Base-by-base conservation (phyloP, 169 alveolate species). In the Cryptosporidium xiaoi region DNA sequence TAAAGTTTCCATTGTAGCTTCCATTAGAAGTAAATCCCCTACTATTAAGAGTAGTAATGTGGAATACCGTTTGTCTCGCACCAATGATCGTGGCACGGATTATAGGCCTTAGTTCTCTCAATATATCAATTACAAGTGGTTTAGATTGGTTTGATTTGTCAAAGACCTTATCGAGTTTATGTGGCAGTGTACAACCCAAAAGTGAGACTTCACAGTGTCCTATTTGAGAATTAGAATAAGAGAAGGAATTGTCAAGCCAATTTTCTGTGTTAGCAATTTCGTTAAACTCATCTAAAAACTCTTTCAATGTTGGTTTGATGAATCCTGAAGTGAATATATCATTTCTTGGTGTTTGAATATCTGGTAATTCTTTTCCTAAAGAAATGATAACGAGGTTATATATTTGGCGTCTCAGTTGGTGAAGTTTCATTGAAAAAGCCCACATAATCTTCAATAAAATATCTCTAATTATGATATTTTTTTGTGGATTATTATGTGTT, bases 61-160 rank as follows among this genome's bases (percentile, higher is more conserved):
- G 87, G 24, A 77, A 77, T 8, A 77, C 55, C 4, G 87, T 77
- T 24, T 77, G 87, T 12, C 87, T 51, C n/a, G 71, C 87, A 18
- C 87, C 87, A 36, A 77, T 77, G 20, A 77, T 77, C 0, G 71
- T 62, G 4, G 87, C 87, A 18, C 87, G 69, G 29, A 77, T 27
- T 58, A 77, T 77, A 44, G 87, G 87, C 18, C 87, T 77, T 31
- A 77, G 48, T 46, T 77, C 87, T 36, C 87, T 77, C 33, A 77
- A 77, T 44, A 77, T 13, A 46, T 77, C 87, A 44, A 77, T 60
- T 12, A 62, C 66, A 16, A 60, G 50, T 60, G 87, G 87, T 40
- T 62, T 77, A 33, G 77, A 56, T 18, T 77, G 69, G 29, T 36
- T 58, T 20, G 18, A 6, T 20, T 5, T 40, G 18, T 46, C 58